Conservation (phyloP, 2,329 filamentous ascomycete genomes). For the Arthroderma sp. region DNA sequence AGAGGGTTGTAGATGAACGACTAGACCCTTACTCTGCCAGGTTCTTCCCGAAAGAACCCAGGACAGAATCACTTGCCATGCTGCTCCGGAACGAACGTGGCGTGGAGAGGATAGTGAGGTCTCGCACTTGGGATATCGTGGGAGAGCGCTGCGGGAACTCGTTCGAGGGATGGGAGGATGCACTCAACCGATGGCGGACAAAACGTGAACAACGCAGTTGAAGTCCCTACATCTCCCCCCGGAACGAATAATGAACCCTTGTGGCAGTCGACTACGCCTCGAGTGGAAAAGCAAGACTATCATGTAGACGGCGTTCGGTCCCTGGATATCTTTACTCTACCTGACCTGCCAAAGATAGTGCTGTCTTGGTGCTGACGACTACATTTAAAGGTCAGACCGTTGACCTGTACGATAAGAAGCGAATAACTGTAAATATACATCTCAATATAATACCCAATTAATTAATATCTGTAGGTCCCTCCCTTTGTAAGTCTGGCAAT, state of each 20-base stretch:
- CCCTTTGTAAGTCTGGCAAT: too few species aligned
- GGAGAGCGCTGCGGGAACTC: conserved; percentile 58
- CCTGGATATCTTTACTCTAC: neutral
- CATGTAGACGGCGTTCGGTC: neutral
- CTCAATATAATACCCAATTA: neutral
- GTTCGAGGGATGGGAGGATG: conserved; percentile 51
- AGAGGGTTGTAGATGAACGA: conserved; percentile 71
- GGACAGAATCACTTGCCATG: conserved; percentile 67
- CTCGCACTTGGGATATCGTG: conserved; percentile 69
- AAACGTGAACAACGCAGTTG: conserved; percentile 11
- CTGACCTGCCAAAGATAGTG: neutral
- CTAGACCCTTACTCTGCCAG: conserved; percentile 82
- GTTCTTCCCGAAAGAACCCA: conserved; percentile 60
- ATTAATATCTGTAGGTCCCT: too few species aligned
- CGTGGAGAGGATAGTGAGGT: conserved; percentile 65
- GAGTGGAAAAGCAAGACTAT: neutral
- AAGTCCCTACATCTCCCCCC: neutral
- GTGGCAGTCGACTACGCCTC: neutral
- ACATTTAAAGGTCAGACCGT: neutral
- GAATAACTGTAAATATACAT: neutral
- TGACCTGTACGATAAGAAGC: neutral
- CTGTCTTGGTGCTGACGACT: neutral
- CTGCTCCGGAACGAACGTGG: conserved; percentile 57
- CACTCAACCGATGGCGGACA: conserved; percentile 51
- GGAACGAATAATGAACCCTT: neutral